Conservation (phyloP, 805 yeast species). For the Candida corydali region DNA sequence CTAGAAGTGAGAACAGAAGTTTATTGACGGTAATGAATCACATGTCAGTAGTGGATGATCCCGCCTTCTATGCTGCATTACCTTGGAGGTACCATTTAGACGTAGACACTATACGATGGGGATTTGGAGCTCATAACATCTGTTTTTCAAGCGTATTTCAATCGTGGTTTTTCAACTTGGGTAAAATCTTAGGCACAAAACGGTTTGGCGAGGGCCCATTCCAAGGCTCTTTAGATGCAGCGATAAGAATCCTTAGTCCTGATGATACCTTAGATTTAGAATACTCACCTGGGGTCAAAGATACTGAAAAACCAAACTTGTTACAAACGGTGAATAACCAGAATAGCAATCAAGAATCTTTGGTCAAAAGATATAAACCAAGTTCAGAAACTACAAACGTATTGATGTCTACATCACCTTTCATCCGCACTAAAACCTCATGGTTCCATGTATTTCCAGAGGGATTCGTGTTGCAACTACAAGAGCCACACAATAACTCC, state of each 20-base stretch:
- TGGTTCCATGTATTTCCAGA: constrained; percentile 98
- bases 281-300: constrained; percentile 29
- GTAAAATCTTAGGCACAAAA: constrained; percentile 82
- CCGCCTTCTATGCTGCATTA: constrained; percentile 80
- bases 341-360: constrained; percentile 9
- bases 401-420: constrained; percentile 43
- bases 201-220: constrained; percentile 93
- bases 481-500: constrained; percentile 75
- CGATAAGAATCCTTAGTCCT: constrained; percentile 72
- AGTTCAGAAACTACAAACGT: constrained; percentile 24
- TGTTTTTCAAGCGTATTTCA: constrained; percentile 62
- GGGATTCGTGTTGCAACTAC: constrained; percentile 83
- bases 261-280: constrained; percentile 60
- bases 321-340: constrained; percentile 35
- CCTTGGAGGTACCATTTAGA: constrained; percentile 66
- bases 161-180: constrained; percentile 71
- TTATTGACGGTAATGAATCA: constrained; percentile 88
- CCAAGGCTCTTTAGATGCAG: constrained; percentile 86
- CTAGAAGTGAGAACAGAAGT: constrained; percentile 67
- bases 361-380: constrained; percentile 23
- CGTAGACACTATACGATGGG: constrained; percentile 80
- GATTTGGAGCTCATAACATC: constrained; percentile 87
- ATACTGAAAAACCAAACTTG: constrained; percentile 26
- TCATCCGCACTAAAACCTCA: constrained; percentile 59
- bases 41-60: constrained; percentile 90